These are phyloP conservation scores for Psilocybe mexicana DNA, from an alignment of 1,284 basidiomycete genomes.

Conservation along the genomic window DNA sequence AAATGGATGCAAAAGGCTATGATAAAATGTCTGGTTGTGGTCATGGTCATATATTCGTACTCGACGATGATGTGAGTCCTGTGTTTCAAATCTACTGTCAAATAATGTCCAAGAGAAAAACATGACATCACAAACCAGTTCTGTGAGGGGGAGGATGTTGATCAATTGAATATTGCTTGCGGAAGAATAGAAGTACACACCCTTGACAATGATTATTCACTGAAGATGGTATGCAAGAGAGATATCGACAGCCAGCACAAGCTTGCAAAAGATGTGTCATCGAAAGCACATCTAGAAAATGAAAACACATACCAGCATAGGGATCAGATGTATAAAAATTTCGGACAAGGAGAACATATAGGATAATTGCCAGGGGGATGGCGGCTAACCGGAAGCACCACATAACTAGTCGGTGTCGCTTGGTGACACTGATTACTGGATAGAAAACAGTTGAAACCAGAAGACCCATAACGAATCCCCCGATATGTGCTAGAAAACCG, in stretches of 20 bases:
- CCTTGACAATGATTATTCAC: constrained; percentile 82
- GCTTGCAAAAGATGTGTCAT: constrained; percentile 41
- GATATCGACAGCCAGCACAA: constrained; percentile 87
- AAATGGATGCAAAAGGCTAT: too few species aligned
- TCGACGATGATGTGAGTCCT: constrained; percentile 7
- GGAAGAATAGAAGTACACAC: constrained; percentile 28
- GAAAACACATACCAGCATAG: constrained; percentile 59
- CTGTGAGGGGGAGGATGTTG: constrained; percentile 27
- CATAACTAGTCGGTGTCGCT: constrained; percentile 71
- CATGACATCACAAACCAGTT: constrained; percentile 33
- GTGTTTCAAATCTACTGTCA: constrained; percentile 11
- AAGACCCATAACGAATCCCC: constrained; percentile 83
- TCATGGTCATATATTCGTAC: constrained; percentile 6
- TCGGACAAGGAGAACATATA: constrained; percentile 80
- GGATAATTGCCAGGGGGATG: constrained; percentile 71
- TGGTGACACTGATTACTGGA: constrained; percentile 83
- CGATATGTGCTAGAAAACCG: constrained; percentile 60
- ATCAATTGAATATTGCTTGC: constrained; percentile 3
- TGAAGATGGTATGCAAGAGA: constrained; percentile 83
- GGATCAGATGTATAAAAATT: constrained; percentile 92
- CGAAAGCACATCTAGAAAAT: constrained; percentile 4
- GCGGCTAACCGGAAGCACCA: constrained; percentile 77
- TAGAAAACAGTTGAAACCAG: constrained; percentile 83
- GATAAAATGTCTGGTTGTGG: too few species aligned
- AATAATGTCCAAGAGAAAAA: neutral